Base-by-base conservation (phyloP, 2,329 filamentous ascomycete genomes). In the Zymoseptoria pseudotritici region DNA sequence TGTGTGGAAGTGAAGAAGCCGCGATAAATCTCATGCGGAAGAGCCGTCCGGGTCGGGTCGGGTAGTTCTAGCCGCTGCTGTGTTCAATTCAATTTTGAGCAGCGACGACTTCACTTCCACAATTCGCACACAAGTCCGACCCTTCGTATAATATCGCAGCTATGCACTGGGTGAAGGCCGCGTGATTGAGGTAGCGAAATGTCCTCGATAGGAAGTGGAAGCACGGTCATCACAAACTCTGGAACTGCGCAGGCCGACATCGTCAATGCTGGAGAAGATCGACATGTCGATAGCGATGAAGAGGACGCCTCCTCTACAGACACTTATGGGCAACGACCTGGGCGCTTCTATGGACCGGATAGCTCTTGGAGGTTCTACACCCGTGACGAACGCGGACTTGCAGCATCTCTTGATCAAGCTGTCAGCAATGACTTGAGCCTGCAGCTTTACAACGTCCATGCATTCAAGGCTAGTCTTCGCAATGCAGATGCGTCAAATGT, bases 381-480 rank as follows among this genome's bases (percentile, higher is more conserved):
- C 1, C 76, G 79, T 55, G 75, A 82, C 31, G 89, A 91, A 61
- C 81, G 87, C 13, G 79, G 81, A 7, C 79, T 89, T 1, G 82
- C 82, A 60, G 77, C 80, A 4, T 85, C 86, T 7, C 77, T 96
- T 58, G 82, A 87, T 60, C 80, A 83, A 53, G 71, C 85, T 17
- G 79, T 83, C 42, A 83, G 87, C 49, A 78, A 82, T 57, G 87
- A 97, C 70, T 76, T 97, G 10, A 80, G 84, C 0, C 75, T 86
- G 52, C 92, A 96, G 75, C 77, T 97, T 4, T 96, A 90, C 76
- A 90, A 94, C 73, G 81, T 87, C 0, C 87, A 88, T 75, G 82
- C 82, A 42, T 77, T 95, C 58, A 91, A 87, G 72, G 75, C 77
- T 42, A 76, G 80, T n/a, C 54, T 67, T 8, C 66, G 65, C 22